phyloP scores from a whole-genome alignment of 2,329 filamentous ascomycete genomes.

The Triangularia verruculosa region DNA sequence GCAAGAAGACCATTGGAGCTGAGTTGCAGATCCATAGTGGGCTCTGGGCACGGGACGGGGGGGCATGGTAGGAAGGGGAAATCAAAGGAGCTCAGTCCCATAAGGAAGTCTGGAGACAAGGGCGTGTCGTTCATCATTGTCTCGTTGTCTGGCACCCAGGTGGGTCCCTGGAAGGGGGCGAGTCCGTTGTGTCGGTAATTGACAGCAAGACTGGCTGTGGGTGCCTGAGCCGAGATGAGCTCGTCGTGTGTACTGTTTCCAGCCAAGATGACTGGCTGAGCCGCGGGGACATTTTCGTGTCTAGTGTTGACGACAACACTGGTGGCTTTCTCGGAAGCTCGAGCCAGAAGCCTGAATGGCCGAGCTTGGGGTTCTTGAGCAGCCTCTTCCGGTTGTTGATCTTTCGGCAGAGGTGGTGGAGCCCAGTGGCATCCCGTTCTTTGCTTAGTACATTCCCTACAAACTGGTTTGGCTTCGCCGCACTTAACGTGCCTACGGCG shows the following conservation, averaged over 20 bases:
- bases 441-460: constrained; percentile 7
- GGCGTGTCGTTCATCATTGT: not conserved
- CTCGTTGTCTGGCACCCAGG: not conserved
- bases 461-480: constrained; percentile 10
- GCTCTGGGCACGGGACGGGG: not conserved
- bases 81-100: not conserved
- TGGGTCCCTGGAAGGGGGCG: not conserved
- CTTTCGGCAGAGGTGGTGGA: not conserved
- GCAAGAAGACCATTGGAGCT: not conserved
- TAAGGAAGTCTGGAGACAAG: not conserved
- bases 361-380: not conserved
- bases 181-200: not conserved
- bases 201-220: not conserved
- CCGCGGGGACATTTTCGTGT: too few relatives aligned
- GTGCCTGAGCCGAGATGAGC: too few relatives aligned
- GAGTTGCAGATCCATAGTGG: constrained; percentile 10
- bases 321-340: too few relatives aligned
- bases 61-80: not conserved
- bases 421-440: constrained; percentile 1
- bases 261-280: too few relatives aligned
- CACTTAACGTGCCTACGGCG: constrained; percentile 14
- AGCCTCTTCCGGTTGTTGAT: not conserved
- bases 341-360: not conserved
- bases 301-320: too few relatives aligned
- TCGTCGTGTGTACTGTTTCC: too few relatives aligned